Evolutionary conservation across 2,329 filamentous ascomycete genomes (phyloP), one percentile per base, ranked within the genome.

Genomic region (Mycocentrospora acerina): DNA sequence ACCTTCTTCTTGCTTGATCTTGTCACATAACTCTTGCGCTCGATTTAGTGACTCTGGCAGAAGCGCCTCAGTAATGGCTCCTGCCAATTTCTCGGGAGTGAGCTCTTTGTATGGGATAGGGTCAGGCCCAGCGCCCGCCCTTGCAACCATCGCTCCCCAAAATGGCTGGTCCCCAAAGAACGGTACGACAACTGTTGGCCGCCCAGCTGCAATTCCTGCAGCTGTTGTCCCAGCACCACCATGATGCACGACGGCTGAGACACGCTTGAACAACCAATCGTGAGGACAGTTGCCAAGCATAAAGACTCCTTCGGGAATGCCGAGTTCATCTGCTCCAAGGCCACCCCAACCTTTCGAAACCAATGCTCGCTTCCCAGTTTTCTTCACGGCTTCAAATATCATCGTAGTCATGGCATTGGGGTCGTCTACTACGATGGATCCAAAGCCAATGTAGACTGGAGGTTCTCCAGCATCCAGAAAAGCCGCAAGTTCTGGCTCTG

Each of bases 341-440:
- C 88, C 88, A 32, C 89, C 88, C 90, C 89, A 95, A 12, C 89
- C 90, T 58, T 91, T 90, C 0, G 88, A 91, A 1, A 95, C 84
- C 1, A 95, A 70, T 2, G 88, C 89, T 40, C 89, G 77, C n/a
- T 87, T 77, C 1, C 86, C 85, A 1, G 83, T 76, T 8, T 76
- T 73, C 33, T 64, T 66, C 11, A 71, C 63, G 5, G 68, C 68
- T 11, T 70, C 65, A 38, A 70, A 68, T 24, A 70, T 70, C 52
- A 70, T 43, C 13, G 59, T 58, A 1, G 68, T 70, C 61, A 70
- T 69, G 4, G 59, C 62, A 37, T 70, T 65, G 2, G 68, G 68
- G 42, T 70, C 67, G 33, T 70, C 68, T 1, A 70, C 66, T 1
- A 70, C 68, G 24, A 70, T 70, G 2, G 63, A 67, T 12, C 68